Conservation (phyloP, 441 rosid genomes). For the Viola pubescens region DNA sequence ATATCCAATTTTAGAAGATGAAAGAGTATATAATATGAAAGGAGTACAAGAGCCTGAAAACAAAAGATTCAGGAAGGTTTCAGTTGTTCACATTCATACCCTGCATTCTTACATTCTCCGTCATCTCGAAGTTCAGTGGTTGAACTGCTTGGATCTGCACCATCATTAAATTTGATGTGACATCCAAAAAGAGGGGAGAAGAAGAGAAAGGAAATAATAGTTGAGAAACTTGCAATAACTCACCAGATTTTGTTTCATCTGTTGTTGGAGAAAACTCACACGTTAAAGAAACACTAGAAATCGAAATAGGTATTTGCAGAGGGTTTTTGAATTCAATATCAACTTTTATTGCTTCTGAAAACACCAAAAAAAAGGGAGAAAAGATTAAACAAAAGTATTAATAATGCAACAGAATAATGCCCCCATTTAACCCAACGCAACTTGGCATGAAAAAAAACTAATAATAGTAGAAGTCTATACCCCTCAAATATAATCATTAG, state of each 20-base stretch:
- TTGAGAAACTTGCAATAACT: conserved; percentile 25
- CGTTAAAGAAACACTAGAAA: conserved; percentile 65
- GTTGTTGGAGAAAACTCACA: conserved; percentile 59
- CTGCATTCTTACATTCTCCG: conserved; percentile 32
- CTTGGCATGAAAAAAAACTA: neutral
- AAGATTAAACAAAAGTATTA: neutral
- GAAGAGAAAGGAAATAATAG: conserved; percentile 6
- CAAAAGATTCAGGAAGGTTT: neutral
- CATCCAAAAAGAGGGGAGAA: conserved; percentile 4
- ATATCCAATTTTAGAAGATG: conserved; percentile 14
- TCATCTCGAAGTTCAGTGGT: conserved; percentile 36
- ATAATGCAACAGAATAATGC: neutral
- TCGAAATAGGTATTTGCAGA: conserved; percentile 61
- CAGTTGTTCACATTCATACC: conserved; percentile 24
- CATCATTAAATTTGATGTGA: conserved; percentile 17
- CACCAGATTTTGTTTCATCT: conserved; percentile 61
- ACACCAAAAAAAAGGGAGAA: conserved; percentile 1
- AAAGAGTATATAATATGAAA: neutral
- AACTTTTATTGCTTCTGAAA: conserved; percentile 78
- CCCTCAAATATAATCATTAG: neutral
- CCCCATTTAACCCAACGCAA: neutral
- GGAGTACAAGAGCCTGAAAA: neutral
- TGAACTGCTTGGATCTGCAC: conserved; percentile 44
- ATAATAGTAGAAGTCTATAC: neutral
- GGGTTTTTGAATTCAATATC: conserved; percentile 77